phyloP scores from a whole-genome alignment of 768 basidiomycete species.

The Hysterangium stoloniferum region DNA sequence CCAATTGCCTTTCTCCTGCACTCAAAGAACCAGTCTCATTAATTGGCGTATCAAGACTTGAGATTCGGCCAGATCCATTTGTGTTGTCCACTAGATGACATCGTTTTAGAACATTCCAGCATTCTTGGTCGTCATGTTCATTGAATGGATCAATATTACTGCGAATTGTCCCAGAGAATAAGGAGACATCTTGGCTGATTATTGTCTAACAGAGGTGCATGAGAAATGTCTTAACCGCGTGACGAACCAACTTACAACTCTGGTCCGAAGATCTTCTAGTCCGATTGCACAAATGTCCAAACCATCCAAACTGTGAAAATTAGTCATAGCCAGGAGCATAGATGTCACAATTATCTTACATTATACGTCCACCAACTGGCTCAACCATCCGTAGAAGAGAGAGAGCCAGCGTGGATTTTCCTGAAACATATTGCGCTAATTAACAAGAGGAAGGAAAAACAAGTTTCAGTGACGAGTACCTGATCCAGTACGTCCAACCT shows the following conservation, averaged over 20 bases:
- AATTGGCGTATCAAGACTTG: constrained; percentile 52
- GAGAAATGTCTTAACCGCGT: background rate
- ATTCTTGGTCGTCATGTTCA: constrained; percentile 50
- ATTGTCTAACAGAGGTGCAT: constrained; percentile 49
- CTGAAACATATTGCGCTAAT: constrained; percentile 20
- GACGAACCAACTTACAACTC: constrained; percentile 36
- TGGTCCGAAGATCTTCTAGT: constrained; percentile 57
- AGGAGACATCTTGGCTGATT: constrained; percentile 65
- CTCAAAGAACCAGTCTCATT: constrained; percentile 23
- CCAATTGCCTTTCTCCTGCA: constrained; percentile 54
- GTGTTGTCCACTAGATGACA: constrained; percentile 46
- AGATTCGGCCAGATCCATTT: constrained; percentile 11
- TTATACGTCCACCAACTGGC: constrained; percentile 45
- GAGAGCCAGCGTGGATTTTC: constrained; percentile 52
- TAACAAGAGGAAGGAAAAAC: background rate
- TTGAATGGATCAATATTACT: constrained; percentile 68
- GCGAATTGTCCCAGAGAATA: constrained; percentile 66
- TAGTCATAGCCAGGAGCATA: too few relatives aligned
- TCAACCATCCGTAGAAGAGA: constrained; percentile 59
- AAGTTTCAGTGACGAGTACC: constrained; percentile 29
- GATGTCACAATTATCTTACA: constrained; percentile 31
- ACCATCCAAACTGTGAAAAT: constrained; percentile 49
- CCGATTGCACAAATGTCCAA: constrained; percentile 63
- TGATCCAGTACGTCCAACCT: constrained; percentile 66
- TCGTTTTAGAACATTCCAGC: constrained; percentile 54